Base-by-base conservation (phyloP, 2,329 filamentous ascomycete genomes). In the Colletotrichum plurivorum region DNA sequence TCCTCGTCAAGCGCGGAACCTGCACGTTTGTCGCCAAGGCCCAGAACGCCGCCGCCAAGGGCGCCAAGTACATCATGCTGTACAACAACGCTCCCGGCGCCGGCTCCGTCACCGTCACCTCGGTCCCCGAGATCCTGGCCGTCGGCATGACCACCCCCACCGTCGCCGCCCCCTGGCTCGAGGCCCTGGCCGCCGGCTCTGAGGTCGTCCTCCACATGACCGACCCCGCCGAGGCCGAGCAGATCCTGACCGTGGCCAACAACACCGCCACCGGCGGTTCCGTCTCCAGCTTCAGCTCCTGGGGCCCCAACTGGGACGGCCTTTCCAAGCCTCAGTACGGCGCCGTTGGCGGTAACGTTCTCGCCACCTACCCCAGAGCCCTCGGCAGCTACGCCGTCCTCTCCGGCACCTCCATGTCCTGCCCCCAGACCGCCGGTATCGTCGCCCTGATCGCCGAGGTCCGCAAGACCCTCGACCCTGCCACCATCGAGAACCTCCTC, bases 261-360 rank as follows among this genome's bases (percentile, higher is more conserved):
- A 88, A 88, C 77, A 78, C 76, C 1, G 58, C 72, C 0, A 85
- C 84, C 0, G 87, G 84, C 1, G 89, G 89, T 7, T 85, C 83
- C 53, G 75, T 86, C 41, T 88, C 84, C 73, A 77, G 76, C 5
- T 90, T 81, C 75, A 88, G 85, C 49, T 86, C 84, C 6, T 91
- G 88, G 89, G 89, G 89, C 8, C 89, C 89, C 2, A 88, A 85
- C 3, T 90, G 84, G 76, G 88, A 91, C 73, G 80, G 88, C 71
- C 83, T 86, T 53, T 76, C 87, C 55, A 89, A 88, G 76, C 88
- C 88, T 0, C 83, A 89, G 72, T 76, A 89, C 49, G 84, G 83
- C n/a, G 81, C 86, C 1, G 85, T 87, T 3, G 88, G 89, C 43
- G 87, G 87, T 55, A 82, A 83, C 58, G 89, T 91, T 53, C 77